Evolutionary conservation across 2,329 filamentous ascomycete species (phyloP).

Genomic region (Nigrospora oryzae): DNA sequence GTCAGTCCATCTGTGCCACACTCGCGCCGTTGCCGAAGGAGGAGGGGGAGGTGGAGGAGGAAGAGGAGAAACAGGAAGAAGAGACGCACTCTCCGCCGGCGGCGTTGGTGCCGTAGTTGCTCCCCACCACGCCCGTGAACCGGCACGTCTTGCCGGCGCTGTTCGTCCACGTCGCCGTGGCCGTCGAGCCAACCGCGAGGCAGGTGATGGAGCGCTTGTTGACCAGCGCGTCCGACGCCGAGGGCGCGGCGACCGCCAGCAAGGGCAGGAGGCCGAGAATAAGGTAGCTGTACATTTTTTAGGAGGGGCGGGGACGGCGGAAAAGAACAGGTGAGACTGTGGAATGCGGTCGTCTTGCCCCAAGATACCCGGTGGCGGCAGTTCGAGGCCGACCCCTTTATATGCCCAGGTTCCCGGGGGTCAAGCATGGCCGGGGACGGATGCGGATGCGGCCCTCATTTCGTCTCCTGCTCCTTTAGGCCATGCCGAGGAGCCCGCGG

Average conservation of each 20-base stretch:
- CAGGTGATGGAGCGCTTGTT: conserved; percentile 25
- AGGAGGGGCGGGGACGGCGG: background rate
- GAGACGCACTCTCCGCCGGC: conserved; percentile 31
- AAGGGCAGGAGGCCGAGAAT: conserved; percentile 6
- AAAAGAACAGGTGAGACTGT: background rate
- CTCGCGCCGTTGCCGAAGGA: too few species aligned
- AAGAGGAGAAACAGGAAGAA: too few species aligned
- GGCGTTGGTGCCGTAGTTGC: conserved; percentile 35
- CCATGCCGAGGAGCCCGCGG: too few species aligned
- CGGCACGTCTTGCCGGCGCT: conserved; percentile 30
- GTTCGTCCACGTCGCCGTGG: conserved; percentile 38
- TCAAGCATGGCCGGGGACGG: too few species aligned
- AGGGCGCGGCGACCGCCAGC: conserved; percentile 5
- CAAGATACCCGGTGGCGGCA: too few species aligned
- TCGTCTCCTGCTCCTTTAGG: too few species aligned
- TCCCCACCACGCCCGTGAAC: conserved; percentile 34
- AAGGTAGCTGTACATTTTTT: conserved; percentile 2
- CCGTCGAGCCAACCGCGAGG: conserved; percentile 26
- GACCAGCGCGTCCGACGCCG: conserved; percentile 1
- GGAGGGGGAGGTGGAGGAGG: too few species aligned
- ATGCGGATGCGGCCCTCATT: too few species aligned
- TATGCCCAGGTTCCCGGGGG: too few species aligned
- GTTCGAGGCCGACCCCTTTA: too few species aligned
- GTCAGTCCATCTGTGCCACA: background rate
- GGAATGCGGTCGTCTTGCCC: background rate